These are phyloP conservation scores for Panus rudis DNA, from an alignment of 768 basidiomycete species.

Conservation along the genomic window DNA sequence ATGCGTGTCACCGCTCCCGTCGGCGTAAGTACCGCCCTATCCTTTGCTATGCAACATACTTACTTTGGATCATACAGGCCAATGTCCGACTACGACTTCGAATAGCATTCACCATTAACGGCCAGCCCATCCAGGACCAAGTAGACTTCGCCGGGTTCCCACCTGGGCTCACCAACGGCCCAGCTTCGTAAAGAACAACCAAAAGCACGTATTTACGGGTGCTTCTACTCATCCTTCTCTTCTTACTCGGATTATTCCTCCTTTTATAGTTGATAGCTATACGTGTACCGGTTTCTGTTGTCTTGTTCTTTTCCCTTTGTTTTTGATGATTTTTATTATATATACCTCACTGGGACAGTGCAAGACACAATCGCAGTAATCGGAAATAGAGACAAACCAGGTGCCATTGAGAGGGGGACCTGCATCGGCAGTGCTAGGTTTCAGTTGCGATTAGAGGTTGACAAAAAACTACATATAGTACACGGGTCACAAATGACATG, in stretches of 20 bases:
- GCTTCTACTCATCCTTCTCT: no score
- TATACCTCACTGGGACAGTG: no score
- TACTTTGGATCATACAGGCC: constrained; percentile 41
- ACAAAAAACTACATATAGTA: background rate
- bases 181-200: no score
- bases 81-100: constrained; percentile 79
- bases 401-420: no score
- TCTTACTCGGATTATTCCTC: no score
- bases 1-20: constrained; percentile 86
- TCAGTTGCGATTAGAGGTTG: no score
- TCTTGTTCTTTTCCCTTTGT: background rate
- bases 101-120: constrained; percentile 67
- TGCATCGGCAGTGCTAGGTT: no score
- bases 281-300: no score
- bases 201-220: background rate
- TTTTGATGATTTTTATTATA: background rate
- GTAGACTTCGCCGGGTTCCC: constrained; percentile 93
- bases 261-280: no score
- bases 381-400: no score
- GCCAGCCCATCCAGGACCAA: constrained; percentile 79
- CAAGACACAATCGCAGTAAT: no score
- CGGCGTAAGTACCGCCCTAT: constrained; percentile 54
- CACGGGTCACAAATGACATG: background rate
- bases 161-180: constrained; percentile 53
- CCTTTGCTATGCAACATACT: background rate